A percentile compares a stretch with the other conserved stretches of the same genome.
Evolutionary conservation across 1,284 basidiomycete species (phyloP).

Genomic region (Leccinum ponderosum): DNA sequence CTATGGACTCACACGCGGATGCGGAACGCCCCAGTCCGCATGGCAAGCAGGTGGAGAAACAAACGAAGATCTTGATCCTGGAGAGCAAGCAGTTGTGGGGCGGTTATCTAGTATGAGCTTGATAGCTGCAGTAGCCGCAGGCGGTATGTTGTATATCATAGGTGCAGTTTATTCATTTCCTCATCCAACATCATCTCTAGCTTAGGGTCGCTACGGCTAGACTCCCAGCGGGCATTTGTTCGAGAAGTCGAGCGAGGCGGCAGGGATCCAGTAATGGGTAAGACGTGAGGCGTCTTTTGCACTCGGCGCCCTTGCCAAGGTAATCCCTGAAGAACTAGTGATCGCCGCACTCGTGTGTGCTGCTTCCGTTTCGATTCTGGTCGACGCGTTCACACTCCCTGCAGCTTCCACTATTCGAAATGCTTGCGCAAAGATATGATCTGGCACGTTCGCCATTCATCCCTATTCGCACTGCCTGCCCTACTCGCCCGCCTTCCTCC

Average conservation of each 20-base stretch:
- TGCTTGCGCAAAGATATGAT: slow-evolving; percentile 68
- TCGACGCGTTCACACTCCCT: slow-evolving; percentile 5
- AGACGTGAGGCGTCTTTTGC: slow-evolving; percentile 90
- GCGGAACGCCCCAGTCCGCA: slow-evolving; percentile 13
- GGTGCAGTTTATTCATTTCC: background rate
- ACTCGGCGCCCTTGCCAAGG: slow-evolving; percentile 85
- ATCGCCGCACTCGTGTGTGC: slow-evolving; percentile 59
- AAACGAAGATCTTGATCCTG: slow-evolving; percentile 39
- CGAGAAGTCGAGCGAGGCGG: slow-evolving; percentile 80
- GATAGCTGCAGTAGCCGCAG: slow-evolving; percentile 82
- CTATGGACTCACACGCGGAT: slow-evolving; percentile 9
- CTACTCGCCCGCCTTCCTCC: slow-evolving; percentile 68
- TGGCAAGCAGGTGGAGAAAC: slow-evolving; percentile 19
- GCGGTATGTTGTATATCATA: slow-evolving; percentile 47
- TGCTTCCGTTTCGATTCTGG: slow-evolving; percentile 7
- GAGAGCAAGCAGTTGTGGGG: slow-evolving; percentile 80
- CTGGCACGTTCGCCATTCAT: slow-evolving; percentile 89
- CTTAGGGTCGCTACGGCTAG: slow-evolving; percentile 61
- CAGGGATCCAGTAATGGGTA: slow-evolving; percentile 82
- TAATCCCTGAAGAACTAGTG: slow-evolving; percentile 74
- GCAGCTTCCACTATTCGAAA: slow-evolving; percentile 80
- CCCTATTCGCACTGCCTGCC: slow-evolving; percentile 84
- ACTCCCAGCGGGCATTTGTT: slow-evolving; percentile 70
- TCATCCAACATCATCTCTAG: slow-evolving; percentile 11
- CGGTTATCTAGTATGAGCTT: slow-evolving; percentile 92